A percentile compares a stretch with the other conserved stretches of the same genome.
Evolutionary conservation across 148 eudicot species (phyloP).

Genomic region (Gaultheria prostrata): DNA sequence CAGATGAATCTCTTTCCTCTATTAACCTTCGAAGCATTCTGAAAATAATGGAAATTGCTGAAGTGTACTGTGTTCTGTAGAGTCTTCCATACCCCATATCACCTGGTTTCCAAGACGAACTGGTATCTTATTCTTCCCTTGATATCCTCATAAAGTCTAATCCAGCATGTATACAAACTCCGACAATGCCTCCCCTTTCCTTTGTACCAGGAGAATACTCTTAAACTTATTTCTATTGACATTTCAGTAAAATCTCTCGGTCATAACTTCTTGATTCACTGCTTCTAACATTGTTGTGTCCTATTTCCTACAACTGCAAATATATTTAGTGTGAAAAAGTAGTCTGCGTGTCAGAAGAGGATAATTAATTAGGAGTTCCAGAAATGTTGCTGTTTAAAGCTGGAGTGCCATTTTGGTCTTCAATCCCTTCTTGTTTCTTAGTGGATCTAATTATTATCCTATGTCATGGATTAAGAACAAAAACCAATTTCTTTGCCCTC

Average conservation of each 20-base stretch:
- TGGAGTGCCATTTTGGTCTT: background rate
- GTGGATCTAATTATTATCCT: background rate
- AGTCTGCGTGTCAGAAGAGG: background rate
- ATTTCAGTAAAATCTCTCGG: background rate
- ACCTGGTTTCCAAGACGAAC: background rate
- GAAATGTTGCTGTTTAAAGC: background rate
- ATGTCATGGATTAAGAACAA: background rate
- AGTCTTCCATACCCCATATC: background rate
- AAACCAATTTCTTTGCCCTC: background rate
- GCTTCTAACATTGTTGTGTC: constrained; percentile 1
- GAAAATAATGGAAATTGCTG: background rate
- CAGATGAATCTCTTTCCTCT: background rate
- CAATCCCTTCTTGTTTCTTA: background rate
- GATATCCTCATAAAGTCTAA: background rate
- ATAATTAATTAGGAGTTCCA: background rate
- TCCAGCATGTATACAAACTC: background rate
- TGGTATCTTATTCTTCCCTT: no score
- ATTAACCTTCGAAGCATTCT: background rate
- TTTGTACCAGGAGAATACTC: background rate
- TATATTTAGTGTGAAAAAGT: background rate
- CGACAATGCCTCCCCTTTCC: background rate
- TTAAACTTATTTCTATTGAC: background rate
- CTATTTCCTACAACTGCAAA: constrained; percentile 1
- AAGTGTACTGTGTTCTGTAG: background rate
- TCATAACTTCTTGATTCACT: background rate